Conservation (phyloP, 306 rosid species). For the Quercus parvula region DNA sequence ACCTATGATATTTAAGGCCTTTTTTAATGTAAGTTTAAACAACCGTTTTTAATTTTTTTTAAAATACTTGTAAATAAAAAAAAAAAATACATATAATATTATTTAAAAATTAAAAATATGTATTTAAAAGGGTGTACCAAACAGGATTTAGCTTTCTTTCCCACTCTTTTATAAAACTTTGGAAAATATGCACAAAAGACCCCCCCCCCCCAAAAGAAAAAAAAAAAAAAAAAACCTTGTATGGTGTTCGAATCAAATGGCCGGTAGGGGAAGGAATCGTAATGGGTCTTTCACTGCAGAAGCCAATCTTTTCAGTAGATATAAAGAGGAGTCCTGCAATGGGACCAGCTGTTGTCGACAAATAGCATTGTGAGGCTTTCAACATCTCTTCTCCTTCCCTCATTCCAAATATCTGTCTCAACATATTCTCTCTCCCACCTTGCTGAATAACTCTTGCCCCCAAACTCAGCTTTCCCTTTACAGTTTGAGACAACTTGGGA, state of each 20-base stretch:
- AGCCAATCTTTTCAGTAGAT: slow-evolving; percentile 66
- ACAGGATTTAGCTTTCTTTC: too few species aligned
- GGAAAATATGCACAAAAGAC: not conserved
- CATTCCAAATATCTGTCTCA: slow-evolving; percentile 59
- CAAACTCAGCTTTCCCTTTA: slow-evolving; percentile 70
- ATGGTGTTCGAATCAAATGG: slow-evolving; percentile 42
- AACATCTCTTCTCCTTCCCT: slow-evolving; percentile 64
- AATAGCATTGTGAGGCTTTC: slow-evolving; percentile 84
- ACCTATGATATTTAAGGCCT: too few species aligned
- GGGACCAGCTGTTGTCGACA: slow-evolving; percentile 75
- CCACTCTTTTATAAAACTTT: too few species aligned
- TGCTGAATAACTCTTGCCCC: slow-evolving; percentile 63
- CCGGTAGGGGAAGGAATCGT: slow-evolving; percentile 43
- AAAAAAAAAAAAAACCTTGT: slow-evolving; percentile 41
- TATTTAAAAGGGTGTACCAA: too few species aligned
- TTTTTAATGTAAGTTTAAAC: fast-evolving
- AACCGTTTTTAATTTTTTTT: too few species aligned
- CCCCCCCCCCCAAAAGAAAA: not conserved
- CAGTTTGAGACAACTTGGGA: slow-evolving; percentile 54
- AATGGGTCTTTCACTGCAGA: slow-evolving; percentile 65
- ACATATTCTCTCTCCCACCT: slow-evolving; percentile 77
- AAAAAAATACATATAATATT: too few species aligned
- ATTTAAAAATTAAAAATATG: fast-evolving
- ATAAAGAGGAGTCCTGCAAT: slow-evolving; percentile 77
- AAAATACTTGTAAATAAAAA: fast-evolving